These are phyloP conservation scores for Monarda citriodora DNA, from an alignment of 305 asterid species.

Conservation along the genomic window DNA sequence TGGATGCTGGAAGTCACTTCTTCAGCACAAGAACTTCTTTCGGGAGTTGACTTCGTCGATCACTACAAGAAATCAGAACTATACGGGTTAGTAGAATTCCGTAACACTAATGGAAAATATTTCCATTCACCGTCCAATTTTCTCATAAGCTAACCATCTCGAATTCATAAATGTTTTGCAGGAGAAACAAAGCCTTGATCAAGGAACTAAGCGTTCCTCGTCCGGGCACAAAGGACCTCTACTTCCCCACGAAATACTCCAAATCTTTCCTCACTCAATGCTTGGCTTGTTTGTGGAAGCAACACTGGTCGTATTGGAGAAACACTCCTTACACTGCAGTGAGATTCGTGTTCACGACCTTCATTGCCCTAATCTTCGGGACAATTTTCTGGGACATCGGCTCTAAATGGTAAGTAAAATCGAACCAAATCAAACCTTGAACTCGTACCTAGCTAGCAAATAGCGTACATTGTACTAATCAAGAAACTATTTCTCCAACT, in stretches of 20 bases:
- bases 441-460: neutral
- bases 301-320: constrained; percentile 65
- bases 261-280: constrained; percentile 49
- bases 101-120: neutral
- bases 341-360: constrained; percentile 49
- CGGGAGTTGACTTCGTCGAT: constrained; percentile 55
- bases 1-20: constrained; percentile 75
- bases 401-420: constrained; percentile 37
- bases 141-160: neutral
- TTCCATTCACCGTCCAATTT: neutral
- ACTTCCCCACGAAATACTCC: constrained; percentile 41
- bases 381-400: constrained; percentile 68
- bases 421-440: neutral
- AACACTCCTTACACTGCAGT: constrained; percentile 62
- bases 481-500: neutral
- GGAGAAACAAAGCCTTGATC: constrained; percentile 58
- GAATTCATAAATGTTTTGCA: constrained; percentile 10
- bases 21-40: constrained; percentile 54
- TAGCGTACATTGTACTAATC: neutral
- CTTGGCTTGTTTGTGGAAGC: constrained; percentile 68
- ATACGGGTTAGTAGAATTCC: constrained; percentile 31
- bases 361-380: constrained; percentile 55
- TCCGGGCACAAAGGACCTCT: constrained; percentile 43
- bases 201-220: constrained; percentile 50
- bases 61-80: constrained; percentile 54